These are phyloP conservation scores for Metschnikowia sp. DNA, from an alignment of 805 yeast genomes.

Conservation along the genomic window DNA sequence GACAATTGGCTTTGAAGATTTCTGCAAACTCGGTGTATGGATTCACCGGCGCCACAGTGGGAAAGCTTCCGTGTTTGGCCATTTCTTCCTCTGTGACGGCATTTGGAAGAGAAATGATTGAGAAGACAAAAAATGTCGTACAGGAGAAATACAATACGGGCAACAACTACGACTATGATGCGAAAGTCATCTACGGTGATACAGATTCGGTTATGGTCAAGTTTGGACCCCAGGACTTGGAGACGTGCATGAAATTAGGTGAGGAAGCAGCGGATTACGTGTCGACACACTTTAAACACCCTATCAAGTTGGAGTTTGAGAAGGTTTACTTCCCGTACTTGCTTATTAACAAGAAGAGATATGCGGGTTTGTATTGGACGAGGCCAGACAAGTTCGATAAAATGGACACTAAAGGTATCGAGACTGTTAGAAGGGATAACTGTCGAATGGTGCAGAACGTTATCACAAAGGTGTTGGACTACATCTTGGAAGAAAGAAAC, in stretches of 20 bases:
- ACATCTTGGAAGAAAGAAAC: constrained; percentile 82
- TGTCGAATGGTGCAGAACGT: constrained; percentile 94
- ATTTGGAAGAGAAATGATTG: constrained; percentile 96
- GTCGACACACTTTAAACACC: constrained; percentile 72
- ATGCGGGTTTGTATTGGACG: constrained; percentile 97
- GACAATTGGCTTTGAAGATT: constrained; percentile 92
- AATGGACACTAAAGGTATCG: constrained; percentile 98
- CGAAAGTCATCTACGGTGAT: constrained; percentile 95
- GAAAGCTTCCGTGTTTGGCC: constrained; percentile 93
- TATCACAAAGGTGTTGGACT: constrained; percentile 83
- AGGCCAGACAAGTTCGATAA: constrained; percentile 87
- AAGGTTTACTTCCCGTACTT: constrained; percentile 94
- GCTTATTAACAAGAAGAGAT: constrained; percentile 91
- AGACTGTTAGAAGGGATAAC: constrained; percentile 96
- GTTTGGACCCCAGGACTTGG: constrained; percentile 79
- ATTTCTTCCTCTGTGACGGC: constrained; percentile 95
- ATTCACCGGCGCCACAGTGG: constrained; percentile 98
- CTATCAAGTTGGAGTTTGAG: constrained; percentile 94
- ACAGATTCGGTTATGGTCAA: constrained; percentile 99
- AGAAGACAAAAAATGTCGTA: constrained; percentile 81
- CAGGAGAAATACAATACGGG: constrained; percentile 73
- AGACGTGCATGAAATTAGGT: constrained; percentile 85
- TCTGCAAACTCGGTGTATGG: constrained; percentile 99
- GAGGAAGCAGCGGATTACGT: constrained; percentile 91
- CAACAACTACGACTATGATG: constrained; percentile 81